Evolutionary conservation across 2,329 filamentous ascomycete genomes (phyloP).

Genomic region (Verticillium zaregamsianum): DNA sequence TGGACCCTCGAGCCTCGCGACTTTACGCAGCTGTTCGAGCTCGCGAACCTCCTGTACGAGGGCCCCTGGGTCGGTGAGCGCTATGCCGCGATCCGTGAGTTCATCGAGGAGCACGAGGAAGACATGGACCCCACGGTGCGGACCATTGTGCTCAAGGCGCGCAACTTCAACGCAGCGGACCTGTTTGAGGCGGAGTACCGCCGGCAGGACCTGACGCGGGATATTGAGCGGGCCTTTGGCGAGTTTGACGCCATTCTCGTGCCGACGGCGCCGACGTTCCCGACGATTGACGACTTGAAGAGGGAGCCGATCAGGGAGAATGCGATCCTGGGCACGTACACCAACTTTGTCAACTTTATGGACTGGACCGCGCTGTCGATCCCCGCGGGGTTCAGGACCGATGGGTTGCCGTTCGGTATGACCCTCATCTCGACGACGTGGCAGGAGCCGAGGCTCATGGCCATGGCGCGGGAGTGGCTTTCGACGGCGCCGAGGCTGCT

Average conservation of each 20-base stretch:
- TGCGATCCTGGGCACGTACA: constrained; percentile 49
- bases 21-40: constrained; percentile 46
- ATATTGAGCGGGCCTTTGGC: constrained; percentile 33
- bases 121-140: constrained; percentile 31
- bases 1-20: constrained; percentile 38
- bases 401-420: constrained; percentile 32
- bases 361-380: constrained; percentile 51
- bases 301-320: constrained; percentile 50
- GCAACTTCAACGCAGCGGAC: constrained; percentile 38
- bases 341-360: constrained; percentile 58
- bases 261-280: constrained; percentile 50
- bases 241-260: constrained; percentile 47
- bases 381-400: constrained; percentile 39
- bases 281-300: constrained; percentile 45
- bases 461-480: constrained; percentile 23
- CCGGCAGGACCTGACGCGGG: constrained; percentile 32
- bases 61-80: constrained; percentile 55
- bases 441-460: constrained; percentile 26
- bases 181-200: constrained; percentile 36
- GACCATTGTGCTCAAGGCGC: constrained; percentile 31
- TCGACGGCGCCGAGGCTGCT: constrained; percentile 14
- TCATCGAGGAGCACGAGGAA: constrained; percentile 32
- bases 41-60: constrained; percentile 50
- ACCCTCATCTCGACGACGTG: constrained; percentile 30
- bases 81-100: constrained; percentile 43